Evolutionary conservation across 2,329 filamentous ascomycete genomes (phyloP).

Genomic region (Fusarium mundagurra): DNA sequence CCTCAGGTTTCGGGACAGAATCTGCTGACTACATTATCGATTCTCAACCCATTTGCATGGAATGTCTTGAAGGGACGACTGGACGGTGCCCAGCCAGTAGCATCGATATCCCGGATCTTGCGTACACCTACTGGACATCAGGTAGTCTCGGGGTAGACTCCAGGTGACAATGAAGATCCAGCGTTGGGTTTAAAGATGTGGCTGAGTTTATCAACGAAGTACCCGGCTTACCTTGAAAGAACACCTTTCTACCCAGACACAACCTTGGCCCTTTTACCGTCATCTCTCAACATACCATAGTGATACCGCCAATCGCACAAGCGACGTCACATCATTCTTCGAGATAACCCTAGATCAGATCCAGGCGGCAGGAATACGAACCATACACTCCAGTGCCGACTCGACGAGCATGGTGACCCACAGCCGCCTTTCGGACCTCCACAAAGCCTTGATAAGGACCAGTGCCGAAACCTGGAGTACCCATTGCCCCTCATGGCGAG

Average conservation of each 20-base stretch:
- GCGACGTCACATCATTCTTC: not conserved
- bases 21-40: not conserved
- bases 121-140: not conserved
- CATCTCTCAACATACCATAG: not conserved
- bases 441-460: not conserved
- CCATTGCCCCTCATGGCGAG: not conserved
- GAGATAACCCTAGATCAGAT: not conserved
- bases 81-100: not conserved
- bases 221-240: not conserved
- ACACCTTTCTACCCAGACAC: not conserved
- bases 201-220: not conserved
- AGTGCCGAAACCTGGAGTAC: too few relatives aligned
- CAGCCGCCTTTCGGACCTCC: not conserved
- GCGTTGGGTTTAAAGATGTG: not conserved
- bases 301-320: not conserved
- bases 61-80: not conserved
- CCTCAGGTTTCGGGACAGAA: not conserved
- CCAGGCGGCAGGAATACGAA: not conserved
- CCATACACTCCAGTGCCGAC: not conserved
- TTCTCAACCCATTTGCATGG: not conserved
- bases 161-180: not conserved
- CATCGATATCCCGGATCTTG: not conserved
- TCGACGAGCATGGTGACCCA: not conserved
- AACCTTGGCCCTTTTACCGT: not conserved
- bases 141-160: not conserved